Evolutionary conservation across 2,329 filamentous ascomycete species (phyloP).

Genomic region (Sphaerulina musiva): DNA sequence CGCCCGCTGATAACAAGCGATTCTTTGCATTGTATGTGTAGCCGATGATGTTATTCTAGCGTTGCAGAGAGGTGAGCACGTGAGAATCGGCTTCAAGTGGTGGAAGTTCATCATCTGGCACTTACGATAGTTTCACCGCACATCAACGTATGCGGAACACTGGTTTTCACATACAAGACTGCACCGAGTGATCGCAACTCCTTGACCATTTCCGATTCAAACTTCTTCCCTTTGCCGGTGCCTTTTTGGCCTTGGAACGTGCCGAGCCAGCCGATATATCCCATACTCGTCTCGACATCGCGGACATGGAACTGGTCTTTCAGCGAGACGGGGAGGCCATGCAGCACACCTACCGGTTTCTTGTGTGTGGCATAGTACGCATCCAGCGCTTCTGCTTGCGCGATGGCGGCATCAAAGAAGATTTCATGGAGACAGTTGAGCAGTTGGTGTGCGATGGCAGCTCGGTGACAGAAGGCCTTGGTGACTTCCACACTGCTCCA

Average conservation of each 20-base stretch:
- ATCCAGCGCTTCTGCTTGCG: slow-evolving; percentile 39
- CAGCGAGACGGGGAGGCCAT: slow-evolving; percentile 44
- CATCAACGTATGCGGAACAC: slow-evolving; percentile 53
- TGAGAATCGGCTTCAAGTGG: no score
- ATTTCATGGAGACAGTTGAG: slow-evolving; percentile 43
- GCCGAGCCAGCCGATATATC: slow-evolving; percentile 60
- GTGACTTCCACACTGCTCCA: slow-evolving; percentile 54
- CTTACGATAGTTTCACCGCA: slow-evolving; percentile 48
- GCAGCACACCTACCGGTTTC: slow-evolving; percentile 41
- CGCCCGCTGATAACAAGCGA: slow-evolving; percentile 48
- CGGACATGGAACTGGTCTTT: slow-evolving; percentile 48
- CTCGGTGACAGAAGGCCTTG: slow-evolving; percentile 52
- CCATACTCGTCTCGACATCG: slow-evolving; percentile 47
- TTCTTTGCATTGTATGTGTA: slow-evolving; percentile 54
- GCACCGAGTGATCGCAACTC: slow-evolving; percentile 51
- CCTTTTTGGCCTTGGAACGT: slow-evolving; percentile 51
- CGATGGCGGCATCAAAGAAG: slow-evolving; percentile 43
- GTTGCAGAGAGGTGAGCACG: no score
- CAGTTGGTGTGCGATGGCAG: slow-evolving; percentile 48
- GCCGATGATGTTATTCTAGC: slow-evolving; percentile 51
- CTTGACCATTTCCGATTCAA: slow-evolving; percentile 54
- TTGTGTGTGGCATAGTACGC: slow-evolving; percentile 34
- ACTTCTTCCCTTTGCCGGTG: slow-evolving; percentile 45
- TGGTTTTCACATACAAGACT: slow-evolving; percentile 51
- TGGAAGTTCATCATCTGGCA: no score